phyloP scores from a whole-genome alignment of 208 protist species.

The Borovskyia barvae region DNA sequence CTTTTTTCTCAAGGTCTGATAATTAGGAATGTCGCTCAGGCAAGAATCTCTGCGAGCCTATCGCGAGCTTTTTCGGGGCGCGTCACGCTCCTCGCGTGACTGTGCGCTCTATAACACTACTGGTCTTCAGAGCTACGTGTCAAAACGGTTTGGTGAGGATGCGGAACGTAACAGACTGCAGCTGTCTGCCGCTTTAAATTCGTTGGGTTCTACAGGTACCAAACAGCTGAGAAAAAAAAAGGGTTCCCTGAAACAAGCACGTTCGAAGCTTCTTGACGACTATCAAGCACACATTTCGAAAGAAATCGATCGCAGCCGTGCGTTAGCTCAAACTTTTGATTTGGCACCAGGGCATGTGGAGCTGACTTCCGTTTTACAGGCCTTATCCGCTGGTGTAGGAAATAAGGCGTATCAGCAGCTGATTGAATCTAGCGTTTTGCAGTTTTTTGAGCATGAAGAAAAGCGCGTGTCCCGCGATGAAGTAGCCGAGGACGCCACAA shows the following conservation, averaged over 20 bases:
- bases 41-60: constrained; percentile 49
- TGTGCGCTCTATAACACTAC: constrained; percentile 48
- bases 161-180: constrained; percentile 38
- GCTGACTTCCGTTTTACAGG: constrained; percentile 74
- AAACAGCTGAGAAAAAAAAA: not conserved
- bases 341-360: constrained; percentile 37
- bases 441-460: constrained; percentile 51
- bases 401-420: constrained; percentile 58
- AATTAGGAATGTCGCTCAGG: constrained; percentile 40
- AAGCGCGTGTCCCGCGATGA: constrained; percentile 47
- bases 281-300: constrained; percentile 56
- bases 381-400: constrained; percentile 67
- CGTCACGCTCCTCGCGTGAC: constrained; percentile 24
- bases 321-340: constrained; percentile 32
- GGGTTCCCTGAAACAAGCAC: not conserved
- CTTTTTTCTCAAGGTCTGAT: not conserved
- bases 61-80: constrained; percentile 41
- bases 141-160: constrained; percentile 35
- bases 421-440: constrained; percentile 54
- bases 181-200: too few relatives aligned
- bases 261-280: constrained; percentile 33
- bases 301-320: constrained; percentile 43
- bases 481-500: constrained; percentile 61
- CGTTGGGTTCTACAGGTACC: not conserved
- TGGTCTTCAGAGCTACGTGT: constrained; percentile 53